phyloP scores from a whole-genome alignment of 768 basidiomycete species.

The Clitopilus passeckerianus region DNA sequence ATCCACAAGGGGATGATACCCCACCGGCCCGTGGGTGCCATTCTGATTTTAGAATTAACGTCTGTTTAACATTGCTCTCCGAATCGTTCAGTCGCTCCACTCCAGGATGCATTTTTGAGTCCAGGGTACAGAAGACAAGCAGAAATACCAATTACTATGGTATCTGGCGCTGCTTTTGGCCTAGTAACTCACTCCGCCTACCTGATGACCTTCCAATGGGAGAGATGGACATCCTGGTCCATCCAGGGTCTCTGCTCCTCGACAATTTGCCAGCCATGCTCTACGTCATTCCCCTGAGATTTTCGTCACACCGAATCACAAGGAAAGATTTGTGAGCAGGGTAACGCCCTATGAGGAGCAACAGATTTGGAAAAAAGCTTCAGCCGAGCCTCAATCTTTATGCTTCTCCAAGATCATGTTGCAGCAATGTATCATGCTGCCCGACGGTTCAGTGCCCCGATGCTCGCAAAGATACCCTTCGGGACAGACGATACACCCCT shows the following conservation, averaged over 20 bases:
- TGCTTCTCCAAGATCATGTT: background rate
- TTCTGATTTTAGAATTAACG: background rate
- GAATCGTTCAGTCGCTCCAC: background rate
- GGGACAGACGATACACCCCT: slow-evolving; percentile 86
- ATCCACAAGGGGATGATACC: background rate
- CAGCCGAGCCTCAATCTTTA: background rate
- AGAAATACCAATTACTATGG: too few relatives aligned
- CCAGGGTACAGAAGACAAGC: too few relatives aligned
- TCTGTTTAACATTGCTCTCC: background rate
- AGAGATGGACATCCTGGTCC: too few relatives aligned
- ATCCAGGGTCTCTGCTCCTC: too few relatives aligned
- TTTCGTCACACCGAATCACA: background rate
- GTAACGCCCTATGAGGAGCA: too few relatives aligned
- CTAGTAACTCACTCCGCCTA: too few relatives aligned
- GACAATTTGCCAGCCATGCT: background rate
- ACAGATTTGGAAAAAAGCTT: too few relatives aligned
- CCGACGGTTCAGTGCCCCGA: slow-evolving; percentile 27
- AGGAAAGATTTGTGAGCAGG: too few relatives aligned
- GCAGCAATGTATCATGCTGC: slow-evolving; percentile 14
- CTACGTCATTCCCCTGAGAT: background rate
- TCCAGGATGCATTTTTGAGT: background rate
- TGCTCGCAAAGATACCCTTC: slow-evolving; percentile 37
- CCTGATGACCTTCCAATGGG: too few relatives aligned
- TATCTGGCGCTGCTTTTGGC: too few relatives aligned
- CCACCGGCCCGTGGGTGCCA: background rate